Percentiles rank a stretch among this genome's conserved stretches.
phyloP scores from a whole-genome alignment of 768 basidiomycete genomes.

The Chlorophyllum brunneum region DNA sequence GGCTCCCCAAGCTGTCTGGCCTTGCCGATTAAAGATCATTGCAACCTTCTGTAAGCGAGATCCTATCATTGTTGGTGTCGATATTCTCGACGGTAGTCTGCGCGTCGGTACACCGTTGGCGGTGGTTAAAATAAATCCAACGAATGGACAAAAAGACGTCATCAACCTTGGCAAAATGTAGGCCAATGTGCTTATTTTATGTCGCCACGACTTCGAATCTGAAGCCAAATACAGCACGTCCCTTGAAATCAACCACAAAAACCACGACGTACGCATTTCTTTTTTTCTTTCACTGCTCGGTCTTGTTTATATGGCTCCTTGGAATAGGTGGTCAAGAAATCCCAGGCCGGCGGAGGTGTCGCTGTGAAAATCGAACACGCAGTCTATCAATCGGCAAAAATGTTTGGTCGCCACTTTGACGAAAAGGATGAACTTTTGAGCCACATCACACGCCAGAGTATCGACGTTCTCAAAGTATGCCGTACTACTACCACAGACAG shows the following conservation, averaged over 20 bases:
- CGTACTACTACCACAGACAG: background rate
- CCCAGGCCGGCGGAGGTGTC: constrained; percentile 93
- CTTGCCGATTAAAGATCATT: constrained; percentile 88
- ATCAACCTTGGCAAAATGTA: constrained; percentile 94
- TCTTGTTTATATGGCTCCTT: constrained; percentile 3
- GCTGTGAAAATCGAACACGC: constrained; percentile 99
- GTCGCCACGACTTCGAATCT: background rate
- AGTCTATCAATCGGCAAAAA: constrained; percentile 90
- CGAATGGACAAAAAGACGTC: constrained; percentile 86
- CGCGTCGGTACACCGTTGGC: constrained; percentile 93
- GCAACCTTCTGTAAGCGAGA: constrained; percentile 96
- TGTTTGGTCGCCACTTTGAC: constrained; percentile 94
- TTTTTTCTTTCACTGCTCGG: background rate
- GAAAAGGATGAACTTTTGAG: constrained; percentile 94
- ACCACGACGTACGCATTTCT: constrained; percentile 56
- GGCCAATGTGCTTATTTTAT: constrained; percentile 23
- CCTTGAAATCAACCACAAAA: constrained; percentile 95
- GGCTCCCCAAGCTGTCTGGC: constrained; percentile 95
- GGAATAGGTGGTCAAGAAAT: constrained; percentile 82
- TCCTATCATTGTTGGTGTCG: constrained; percentile 95
- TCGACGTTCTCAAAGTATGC: constrained; percentile 88
- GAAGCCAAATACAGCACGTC: constrained; percentile 61
- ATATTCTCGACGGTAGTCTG: constrained; percentile 90
- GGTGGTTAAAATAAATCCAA: constrained; percentile 88
- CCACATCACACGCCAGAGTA: constrained; percentile 86